Base-by-base conservation (phyloP, 2,329 filamentous ascomycete genomes). In the Elsinoe necatrix region DNA sequence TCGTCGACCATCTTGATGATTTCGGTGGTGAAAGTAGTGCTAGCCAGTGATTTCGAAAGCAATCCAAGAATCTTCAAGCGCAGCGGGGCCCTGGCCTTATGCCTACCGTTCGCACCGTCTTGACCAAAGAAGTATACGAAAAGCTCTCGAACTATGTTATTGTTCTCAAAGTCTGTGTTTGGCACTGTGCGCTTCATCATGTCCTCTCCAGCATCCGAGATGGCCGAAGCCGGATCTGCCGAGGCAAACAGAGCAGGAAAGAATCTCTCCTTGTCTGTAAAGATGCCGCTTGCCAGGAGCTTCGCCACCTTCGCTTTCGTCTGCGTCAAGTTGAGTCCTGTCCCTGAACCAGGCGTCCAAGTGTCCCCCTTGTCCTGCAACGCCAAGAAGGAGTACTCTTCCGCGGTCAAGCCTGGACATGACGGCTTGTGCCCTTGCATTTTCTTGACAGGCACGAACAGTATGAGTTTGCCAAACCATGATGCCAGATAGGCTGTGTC, bases 161-260 rank as follows among this genome's bases (percentile, higher is more conserved):
- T 64, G 60, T 89, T 80, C 67, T 97, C 92, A 23, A 96, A 74
- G 7, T 87, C 83, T 7, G 87, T 80, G 1, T 82, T 75, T 8
- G 81, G 75, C 25, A 76, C 79, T 27, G 82, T 86, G 61, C 91
- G 80, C 71, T 96, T 98, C 61, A 97, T 72, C 50, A 95, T 81
- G 64, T 95, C 90, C 57, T 96, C 89, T 0, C 88, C 92, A n/a
- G 89, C 75, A n/a, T 86, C 83, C 9, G 87, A 84, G 35, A 96
- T 84, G 7, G 86, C 81, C 34, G 85, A 89, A 62, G 96, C 93
- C 1, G 84, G 75, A 70, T 91, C 91, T 0, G 89, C 85, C 23
- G 89, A 85, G 4, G 91, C 90, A 67, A 87, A 90, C 1, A 97
- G 72, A 0, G 89, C 86, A 0, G 92, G 86, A 11, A 96, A 70